Conservation (phyloP, 2,329 filamentous ascomycete genomes). For the Teratosphaeria gauchensis region DNA sequence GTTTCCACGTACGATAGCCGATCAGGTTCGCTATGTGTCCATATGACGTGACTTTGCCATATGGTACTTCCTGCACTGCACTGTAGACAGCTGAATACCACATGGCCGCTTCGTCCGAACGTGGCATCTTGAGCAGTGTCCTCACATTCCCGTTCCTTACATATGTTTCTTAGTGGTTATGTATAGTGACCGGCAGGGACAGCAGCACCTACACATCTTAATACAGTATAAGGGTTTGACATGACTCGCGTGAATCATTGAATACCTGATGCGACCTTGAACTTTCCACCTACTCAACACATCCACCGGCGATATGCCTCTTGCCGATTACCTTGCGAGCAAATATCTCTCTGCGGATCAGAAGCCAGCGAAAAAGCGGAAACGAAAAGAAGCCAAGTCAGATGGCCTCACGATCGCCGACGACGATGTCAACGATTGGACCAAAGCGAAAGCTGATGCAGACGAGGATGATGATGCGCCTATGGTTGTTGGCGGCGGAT, state of each 20-base stretch:
- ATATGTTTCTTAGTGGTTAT: background rate
- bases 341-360: slow-evolving; percentile 72
- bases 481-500: slow-evolving; percentile 29
- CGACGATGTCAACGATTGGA: slow-evolving; percentile 47
- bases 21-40: slow-evolving; percentile 67
- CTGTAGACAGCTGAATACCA: slow-evolving; percentile 72
- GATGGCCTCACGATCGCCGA: slow-evolving; percentile 39
- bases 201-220: too few species aligned
- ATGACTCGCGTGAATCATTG: background rate
- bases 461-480: slow-evolving; percentile 46
- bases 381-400: slow-evolving; percentile 33
- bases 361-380: slow-evolving; percentile 46
- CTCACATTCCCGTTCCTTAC: slow-evolving; percentile 5
- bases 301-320: slow-evolving; percentile 35
- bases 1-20: slow-evolving; percentile 53
- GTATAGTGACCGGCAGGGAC: background rate
- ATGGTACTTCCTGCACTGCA: slow-evolving; percentile 76
- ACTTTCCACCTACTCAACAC: background rate
- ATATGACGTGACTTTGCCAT: slow-evolving; percentile 77
- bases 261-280: too few species aligned
- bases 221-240: too few species aligned
- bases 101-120: slow-evolving; percentile 62
- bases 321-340: slow-evolving; percentile 79
- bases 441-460: slow-evolving; percentile 40
- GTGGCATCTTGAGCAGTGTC: slow-evolving; percentile 44